A percentile compares a stretch with the other conserved stretches of the same genome.
Conservation (phyloP, 2,329 filamentous ascomycete species). For the Fusarium sp. region DNA sequence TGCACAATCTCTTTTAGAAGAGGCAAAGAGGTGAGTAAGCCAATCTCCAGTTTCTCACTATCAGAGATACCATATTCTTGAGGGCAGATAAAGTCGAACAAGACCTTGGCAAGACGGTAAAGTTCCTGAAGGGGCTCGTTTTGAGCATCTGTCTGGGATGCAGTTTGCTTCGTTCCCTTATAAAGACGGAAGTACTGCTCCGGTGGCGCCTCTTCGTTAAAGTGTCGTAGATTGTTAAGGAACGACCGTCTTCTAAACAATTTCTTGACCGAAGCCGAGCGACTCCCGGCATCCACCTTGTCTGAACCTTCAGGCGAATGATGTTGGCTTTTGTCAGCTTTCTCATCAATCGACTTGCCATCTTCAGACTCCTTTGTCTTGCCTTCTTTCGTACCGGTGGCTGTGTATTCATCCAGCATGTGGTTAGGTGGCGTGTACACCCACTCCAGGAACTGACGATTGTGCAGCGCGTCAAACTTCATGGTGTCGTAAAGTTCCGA, state of each 20-base stretch:
- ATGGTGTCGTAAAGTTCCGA: slow-evolving; percentile 99
- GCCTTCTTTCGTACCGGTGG: slow-evolving; percentile 56
- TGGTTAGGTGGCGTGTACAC: slow-evolving; percentile 88
- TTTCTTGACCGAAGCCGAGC: slow-evolving; percentile 54
- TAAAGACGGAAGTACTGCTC: slow-evolving; percentile 92
- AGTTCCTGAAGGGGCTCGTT: slow-evolving; percentile 91
- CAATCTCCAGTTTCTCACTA: slow-evolving; percentile 98
- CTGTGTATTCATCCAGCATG: slow-evolving; percentile 76
- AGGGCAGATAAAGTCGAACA: slow-evolving; percentile 98
- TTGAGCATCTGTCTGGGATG: slow-evolving; percentile 81
- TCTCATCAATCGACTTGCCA: slow-evolving; percentile 54
- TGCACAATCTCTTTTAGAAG: slow-evolving; percentile 96
- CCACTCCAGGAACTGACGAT: slow-evolving; percentile 96
- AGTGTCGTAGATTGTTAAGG: slow-evolving; percentile 64
- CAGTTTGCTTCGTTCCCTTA: slow-evolving; percentile 76
- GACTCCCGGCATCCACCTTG: slow-evolving; percentile 56
- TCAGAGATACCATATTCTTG: slow-evolving; percentile 98
- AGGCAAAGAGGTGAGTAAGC: slow-evolving; percentile 90
- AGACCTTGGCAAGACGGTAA: slow-evolving; percentile 91
- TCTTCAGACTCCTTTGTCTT: slow-evolving; percentile 60
- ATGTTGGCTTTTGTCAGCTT: slow-evolving; percentile 49
- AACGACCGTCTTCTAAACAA: slow-evolving; percentile 73
- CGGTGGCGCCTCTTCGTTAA: slow-evolving; percentile 67
- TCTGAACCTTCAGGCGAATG: slow-evolving; percentile 53
- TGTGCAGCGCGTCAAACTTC: slow-evolving; percentile 99